A percentile compares a stretch with the other conserved stretches of the same genome.
Evolutionary conservation across 2,329 filamentous ascomycete species (phyloP).

Genomic region (Tricladium varicosporioides): DNA sequence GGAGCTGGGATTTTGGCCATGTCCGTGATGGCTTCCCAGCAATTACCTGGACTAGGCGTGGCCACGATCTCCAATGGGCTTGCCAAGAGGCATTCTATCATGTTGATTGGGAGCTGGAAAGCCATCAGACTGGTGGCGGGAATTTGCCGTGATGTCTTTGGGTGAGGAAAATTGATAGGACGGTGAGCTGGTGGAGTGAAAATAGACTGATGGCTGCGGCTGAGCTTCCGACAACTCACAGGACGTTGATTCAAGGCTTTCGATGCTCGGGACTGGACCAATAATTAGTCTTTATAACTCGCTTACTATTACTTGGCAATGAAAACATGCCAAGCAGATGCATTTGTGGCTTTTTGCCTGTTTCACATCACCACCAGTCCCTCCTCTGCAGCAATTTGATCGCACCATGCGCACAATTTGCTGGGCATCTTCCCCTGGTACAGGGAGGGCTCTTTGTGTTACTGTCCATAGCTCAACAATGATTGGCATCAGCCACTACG

Average conservation of each 20-base stretch:
- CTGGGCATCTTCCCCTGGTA: neutral
- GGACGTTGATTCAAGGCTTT: neutral
- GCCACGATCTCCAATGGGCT: neutral
- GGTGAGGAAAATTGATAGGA: neutral
- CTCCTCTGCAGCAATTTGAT: neutral
- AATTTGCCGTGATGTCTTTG: neutral
- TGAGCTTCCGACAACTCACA: conserved; percentile 3
- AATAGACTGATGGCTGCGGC: conserved; percentile 7
- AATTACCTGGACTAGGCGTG: no score
- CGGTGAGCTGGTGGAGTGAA: neutral
- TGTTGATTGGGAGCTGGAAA: neutral
- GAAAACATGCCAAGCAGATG: no score
- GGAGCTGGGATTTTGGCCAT: no score
- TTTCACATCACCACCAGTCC: neutral
- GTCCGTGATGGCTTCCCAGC: no score
- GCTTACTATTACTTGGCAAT: neutral
- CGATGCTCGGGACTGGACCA: neutral
- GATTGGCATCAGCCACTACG: neutral
- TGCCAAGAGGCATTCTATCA: neutral
- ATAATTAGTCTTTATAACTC: neutral
- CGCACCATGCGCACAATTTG: neutral
- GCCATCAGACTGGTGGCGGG: neutral
- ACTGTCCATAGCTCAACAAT: neutral
- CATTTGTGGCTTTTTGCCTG: no score
- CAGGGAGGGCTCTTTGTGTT: neutral